Evolutionary conservation across 2,329 filamentous ascomycete species (phyloP), one percentile per base, ranked within the genome.

Genomic region (Coleophoma cylindrospora): DNA sequence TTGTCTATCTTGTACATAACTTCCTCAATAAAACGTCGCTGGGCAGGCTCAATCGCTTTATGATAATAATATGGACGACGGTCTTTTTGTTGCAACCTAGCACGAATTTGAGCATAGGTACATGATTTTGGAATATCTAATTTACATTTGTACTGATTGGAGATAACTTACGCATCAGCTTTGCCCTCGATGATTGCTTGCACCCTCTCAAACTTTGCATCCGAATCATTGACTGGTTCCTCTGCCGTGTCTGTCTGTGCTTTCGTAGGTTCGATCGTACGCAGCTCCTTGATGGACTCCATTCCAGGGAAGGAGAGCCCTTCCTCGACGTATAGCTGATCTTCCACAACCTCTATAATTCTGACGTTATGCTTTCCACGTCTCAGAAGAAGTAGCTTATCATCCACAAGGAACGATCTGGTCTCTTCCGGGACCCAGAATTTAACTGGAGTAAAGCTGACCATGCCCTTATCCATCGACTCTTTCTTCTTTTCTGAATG

Each of bases 281-380:
- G 17, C 17, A 19, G 17, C 21, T 27, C 21, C 21, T 43, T 27
- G 17, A 21, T 47, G 3, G 34, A 33, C 2, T n/a, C 27, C 46
- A 40, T 41, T 9, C 46, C 46, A n/a, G 46, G 46, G n/a, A 36
- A 48, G 4, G 37, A 36, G 19, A 40, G 27, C 14, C 38, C 22
- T 15, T 13, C 32, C 13, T 40, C 21, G 3, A 17, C 54, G 43
- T 57, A 64, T n/a, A 64, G 74, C 43, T 78, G 70, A 60, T 86
- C 79, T 53, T 67, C 69, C 32, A 86, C 69, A 54, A 86, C 70
- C 65, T 84, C 72, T 47, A 86, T 71, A 55, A 84, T 74, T 43
- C 80, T 77, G 43, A 86, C 66, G 54, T 84, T 81, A 66, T 83
- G 76, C 69, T 83, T 84, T 56, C 81, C 81, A 61, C 76, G 80